Evolutionary conservation across 768 basidiomycete genomes (phyloP), one percentile per base, ranked within the genome.

Genomic region (Boletus vinaceobasis): DNA sequence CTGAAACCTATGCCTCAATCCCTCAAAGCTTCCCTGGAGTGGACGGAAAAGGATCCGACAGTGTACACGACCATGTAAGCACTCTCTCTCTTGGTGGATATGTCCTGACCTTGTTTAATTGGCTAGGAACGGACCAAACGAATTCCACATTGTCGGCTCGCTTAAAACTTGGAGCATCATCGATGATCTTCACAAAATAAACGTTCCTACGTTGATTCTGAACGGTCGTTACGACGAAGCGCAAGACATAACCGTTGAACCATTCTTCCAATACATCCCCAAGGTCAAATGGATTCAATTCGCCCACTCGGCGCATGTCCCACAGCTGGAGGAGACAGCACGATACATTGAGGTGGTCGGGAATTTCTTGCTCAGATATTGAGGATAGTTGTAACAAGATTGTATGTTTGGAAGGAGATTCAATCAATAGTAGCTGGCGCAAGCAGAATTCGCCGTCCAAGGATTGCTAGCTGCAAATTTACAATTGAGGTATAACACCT

Each of bases 11-110:
- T 72, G 66, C 83, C 84, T 0, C 52, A 71, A 38, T 66, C 74
- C 9, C 62, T 82, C 5, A 15, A 60, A 6, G 54, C 58, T 35
- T 54, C 71, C 27, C 68, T 80, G 44, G 67, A 54, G 19, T 65
- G 61, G 56, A 43, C 75, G 7, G 74, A 72, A 7, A 69, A 74
- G 38, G 81, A 83, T 50, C 69, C 76, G 5, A 83, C 80, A 0
- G 79, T 81, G 5, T 76, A 76, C 48, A 53, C 61, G 37, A 76
- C 77, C 2, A 80, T 83, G 81, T 80, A 43, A 40, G 75, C 62
- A 29, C 47, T 31, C 11, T 9, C 14, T 33, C 4, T 36, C 21
- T 46, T 4, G 8, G 33, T 55, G n/a, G 33, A 46, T 5, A 15
- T 42, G 33, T 23, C 32, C 27, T 56, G 40, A 54, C 46, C 52